phyloP scores from a whole-genome alignment of 2,329 filamentous ascomycete genomes.

The Arthrobotrys entomopaga region DNA sequence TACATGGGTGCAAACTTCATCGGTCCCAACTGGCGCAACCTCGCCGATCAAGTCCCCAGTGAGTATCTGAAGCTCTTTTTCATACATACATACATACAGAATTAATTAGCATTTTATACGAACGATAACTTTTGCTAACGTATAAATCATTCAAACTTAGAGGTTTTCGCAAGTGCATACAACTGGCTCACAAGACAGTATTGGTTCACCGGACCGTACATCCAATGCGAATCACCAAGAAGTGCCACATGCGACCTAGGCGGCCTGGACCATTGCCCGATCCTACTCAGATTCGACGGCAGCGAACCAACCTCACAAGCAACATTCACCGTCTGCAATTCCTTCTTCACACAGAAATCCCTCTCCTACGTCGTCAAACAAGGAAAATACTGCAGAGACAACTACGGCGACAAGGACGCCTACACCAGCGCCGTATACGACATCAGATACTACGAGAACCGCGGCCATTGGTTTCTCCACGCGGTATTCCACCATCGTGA shows the following conservation, averaged over 20 bases:
- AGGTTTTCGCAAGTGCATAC: constrained; percentile 10
- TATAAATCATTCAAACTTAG: not conserved
- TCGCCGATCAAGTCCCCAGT: constrained; percentile 10
- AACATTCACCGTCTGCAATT: not conserved
- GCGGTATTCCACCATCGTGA: constrained; percentile 30
- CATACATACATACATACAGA: no score
- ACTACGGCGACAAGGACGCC: not conserved
- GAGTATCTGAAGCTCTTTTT: not conserved
- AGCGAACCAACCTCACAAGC: not conserved
- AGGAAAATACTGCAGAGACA: constrained; percentile 9
- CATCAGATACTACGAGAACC: constrained; percentile 32
- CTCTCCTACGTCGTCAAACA: not conserved
- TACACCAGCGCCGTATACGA: not conserved
- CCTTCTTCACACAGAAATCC: constrained; percentile 1
- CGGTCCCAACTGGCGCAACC: not conserved
- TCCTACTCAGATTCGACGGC: not conserved
- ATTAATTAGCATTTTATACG: not conserved
- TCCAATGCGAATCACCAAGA: not conserved
- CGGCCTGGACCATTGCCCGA: not conserved
- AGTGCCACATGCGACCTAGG: not conserved
- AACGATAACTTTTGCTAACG: not conserved
- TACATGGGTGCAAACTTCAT: constrained; percentile 23
- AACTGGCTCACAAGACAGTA: constrained; percentile 3
- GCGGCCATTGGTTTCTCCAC: constrained; percentile 21
- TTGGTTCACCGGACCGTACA: constrained; percentile 19